Conservation (phyloP, 176 grass and related monocot species). For the Panicum miliaceum region DNA sequence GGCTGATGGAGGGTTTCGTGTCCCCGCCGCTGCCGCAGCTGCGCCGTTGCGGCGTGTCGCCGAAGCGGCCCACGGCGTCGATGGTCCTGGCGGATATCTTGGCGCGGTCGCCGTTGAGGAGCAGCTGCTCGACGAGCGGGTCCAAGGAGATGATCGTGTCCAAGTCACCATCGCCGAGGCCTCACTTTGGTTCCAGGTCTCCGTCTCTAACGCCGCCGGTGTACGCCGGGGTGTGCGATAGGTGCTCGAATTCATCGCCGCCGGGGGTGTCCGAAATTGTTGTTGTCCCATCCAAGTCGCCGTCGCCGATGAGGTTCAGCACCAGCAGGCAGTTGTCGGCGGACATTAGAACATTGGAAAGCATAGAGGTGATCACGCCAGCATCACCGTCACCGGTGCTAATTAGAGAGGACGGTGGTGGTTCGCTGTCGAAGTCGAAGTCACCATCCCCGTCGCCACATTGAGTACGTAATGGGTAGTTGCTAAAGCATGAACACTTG, state of each 20-base stretch:
- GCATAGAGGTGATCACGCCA: neutral
- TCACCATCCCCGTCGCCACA: slow-evolving; percentile 10
- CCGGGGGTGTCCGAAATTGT: slow-evolving; percentile 2
- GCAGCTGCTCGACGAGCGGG: slow-evolving; percentile 17
- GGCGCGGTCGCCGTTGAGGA: slow-evolving; percentile 37
- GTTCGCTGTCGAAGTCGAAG: slow-evolving; percentile 35
- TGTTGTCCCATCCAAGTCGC: slow-evolving; percentile 29
- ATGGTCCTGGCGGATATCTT: slow-evolving; percentile 43
- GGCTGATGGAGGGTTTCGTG: neutral
- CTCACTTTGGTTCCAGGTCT: slow-evolving; percentile 14
- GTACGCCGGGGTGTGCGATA: neutral
- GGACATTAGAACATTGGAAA: slow-evolving; percentile 16
- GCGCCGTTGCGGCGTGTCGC: slow-evolving; percentile 26
- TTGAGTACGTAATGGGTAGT: neutral
- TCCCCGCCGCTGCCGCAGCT: slow-evolving; percentile 37
- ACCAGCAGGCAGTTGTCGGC: slow-evolving; percentile 4
- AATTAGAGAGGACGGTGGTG: slow-evolving; percentile 21
- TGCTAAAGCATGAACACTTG: neutral
- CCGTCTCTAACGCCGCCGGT: slow-evolving; percentile 20
- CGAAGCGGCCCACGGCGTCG: slow-evolving; percentile 41
- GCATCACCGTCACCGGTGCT: slow-evolving; percentile 2
- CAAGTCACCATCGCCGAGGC: slow-evolving; percentile 27
- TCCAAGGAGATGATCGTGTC: slow-evolving; percentile 6
- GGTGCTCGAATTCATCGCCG: neutral
- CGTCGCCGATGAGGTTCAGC: slow-evolving; percentile 14